A percentile compares a stretch with the other conserved stretches of the same genome.
Conservation (phyloP, 2,329 filamentous ascomycete species). For the Fusarium nodosum region DNA sequence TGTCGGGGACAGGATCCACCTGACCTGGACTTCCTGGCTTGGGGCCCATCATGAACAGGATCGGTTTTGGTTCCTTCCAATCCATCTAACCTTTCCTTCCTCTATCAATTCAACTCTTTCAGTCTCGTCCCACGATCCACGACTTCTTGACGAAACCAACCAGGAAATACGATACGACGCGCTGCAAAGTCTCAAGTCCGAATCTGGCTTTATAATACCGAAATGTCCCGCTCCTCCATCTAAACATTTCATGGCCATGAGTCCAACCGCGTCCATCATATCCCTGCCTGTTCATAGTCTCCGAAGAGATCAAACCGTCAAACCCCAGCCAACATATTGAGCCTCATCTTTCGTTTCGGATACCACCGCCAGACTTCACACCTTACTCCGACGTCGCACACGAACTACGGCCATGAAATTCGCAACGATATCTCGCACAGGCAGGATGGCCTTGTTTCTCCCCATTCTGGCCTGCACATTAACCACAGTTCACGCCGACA, state of each 20-base stretch:
- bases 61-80: slow-evolving; percentile 12
- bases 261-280: slow-evolving; percentile 30
- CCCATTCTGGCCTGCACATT: slow-evolving; percentile 48
- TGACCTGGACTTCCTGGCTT: slow-evolving; percentile 1
- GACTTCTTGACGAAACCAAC: neutral
- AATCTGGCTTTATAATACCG: slow-evolving; percentile 12
- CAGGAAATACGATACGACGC: neutral
- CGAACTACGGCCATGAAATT: slow-evolving; percentile 28
- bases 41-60: slow-evolving; percentile 23
- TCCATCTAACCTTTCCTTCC: slow-evolving; percentile 3
- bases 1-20: slow-evolving; percentile 19
- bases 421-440: slow-evolving; percentile 15
- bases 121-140: neutral
- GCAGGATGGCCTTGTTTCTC: slow-evolving; percentile 32
- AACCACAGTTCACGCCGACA: slow-evolving; percentile 52
- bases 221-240: slow-evolving; percentile 37
- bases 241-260: slow-evolving; percentile 42
- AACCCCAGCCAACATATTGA: slow-evolving; percentile 17
- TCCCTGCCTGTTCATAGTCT: slow-evolving; percentile 35
- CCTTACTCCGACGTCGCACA: slow-evolving; percentile 1
- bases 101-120: slow-evolving; percentile 12
- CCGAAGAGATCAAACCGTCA: slow-evolving; percentile 27
- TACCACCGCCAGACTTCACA: neutral
- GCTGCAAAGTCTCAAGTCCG: slow-evolving; percentile 8
- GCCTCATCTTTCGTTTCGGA: slow-evolving; percentile 10